phyloP scores from a whole-genome alignment of 176 grass and related monocot species.

The Puccinellia tenuiflora region DNA sequence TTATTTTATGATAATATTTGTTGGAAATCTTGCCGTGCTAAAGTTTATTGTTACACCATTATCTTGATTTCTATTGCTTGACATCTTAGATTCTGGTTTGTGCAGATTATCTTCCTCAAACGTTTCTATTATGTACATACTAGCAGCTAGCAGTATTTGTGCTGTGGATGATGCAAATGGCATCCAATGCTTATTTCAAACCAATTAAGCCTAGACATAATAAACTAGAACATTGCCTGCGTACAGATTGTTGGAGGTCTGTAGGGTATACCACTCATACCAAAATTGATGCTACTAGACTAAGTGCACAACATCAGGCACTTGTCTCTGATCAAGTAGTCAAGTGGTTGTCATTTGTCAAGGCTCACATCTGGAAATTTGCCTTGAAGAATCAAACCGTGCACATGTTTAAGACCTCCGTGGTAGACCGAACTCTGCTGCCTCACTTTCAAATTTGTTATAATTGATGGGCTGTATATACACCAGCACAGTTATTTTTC shows the following conservation, averaged over 20 bases:
- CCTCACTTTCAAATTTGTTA: too few species aligned
- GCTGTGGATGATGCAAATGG: neutral
- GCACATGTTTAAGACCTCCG: neutral
- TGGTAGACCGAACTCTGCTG: neutral
- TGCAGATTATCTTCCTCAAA: neutral
- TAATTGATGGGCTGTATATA: neutral
- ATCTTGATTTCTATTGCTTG: neutral
- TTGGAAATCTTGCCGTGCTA: neutral
- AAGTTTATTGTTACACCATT: neutral
- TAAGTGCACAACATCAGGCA: neutral
- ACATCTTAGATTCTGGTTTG: neutral
- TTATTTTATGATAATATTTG: neutral
- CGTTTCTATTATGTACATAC: neutral
- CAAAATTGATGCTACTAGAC: neutral
- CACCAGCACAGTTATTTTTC: neutral
- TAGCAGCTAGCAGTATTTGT: neutral
- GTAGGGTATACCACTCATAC: too few species aligned
- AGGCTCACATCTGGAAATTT: neutral
- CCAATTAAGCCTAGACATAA: neutral
- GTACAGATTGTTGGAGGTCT: too few species aligned
- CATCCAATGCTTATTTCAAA: neutral
- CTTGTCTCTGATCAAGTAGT: neutral
- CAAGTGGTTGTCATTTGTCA: neutral
- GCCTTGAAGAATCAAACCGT: neutral
- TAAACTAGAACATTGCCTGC: too few species aligned